phyloP scores from a whole-genome alignment of 208 protist species.

The Wallacemonas collosoma region DNA sequence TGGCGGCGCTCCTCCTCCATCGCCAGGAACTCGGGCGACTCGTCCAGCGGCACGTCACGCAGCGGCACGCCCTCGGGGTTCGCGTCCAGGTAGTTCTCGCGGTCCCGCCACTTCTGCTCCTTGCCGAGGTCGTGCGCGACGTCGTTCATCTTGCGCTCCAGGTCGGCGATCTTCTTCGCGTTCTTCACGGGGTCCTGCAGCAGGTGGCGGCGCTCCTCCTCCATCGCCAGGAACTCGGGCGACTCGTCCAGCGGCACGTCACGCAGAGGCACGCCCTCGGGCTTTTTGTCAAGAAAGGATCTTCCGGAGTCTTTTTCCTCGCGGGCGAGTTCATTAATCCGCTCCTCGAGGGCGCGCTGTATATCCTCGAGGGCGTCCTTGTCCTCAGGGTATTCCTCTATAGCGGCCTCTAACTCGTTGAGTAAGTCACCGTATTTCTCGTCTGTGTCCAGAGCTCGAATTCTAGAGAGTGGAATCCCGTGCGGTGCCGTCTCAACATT shows the following conservation, averaged over 20 bases:
- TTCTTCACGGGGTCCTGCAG: slow-evolving; percentile 26
- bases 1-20: slow-evolving; percentile 42
- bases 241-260: slow-evolving; percentile 42
- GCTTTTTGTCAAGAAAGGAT: slow-evolving; percentile 36
- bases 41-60: slow-evolving; percentile 34
- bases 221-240: slow-evolving; percentile 30
- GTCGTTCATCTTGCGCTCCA: slow-evolving; percentile 41
- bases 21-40: slow-evolving; percentile 28
- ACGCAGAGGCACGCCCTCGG: slow-evolving; percentile 42
- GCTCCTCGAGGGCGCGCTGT: slow-evolving; percentile 16
- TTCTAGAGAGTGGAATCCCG: slow-evolving; percentile 26
- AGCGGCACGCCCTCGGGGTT: slow-evolving; percentile 44
- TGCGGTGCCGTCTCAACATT: slow-evolving; percentile 33
- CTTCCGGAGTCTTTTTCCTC: slow-evolving; percentile 17
- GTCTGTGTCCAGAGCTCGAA: slow-evolving; percentile 36
- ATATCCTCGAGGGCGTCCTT: slow-evolving; percentile 21
- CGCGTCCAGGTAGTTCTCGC: slow-evolving; percentile 35
- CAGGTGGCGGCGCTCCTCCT: slow-evolving; percentile 22
- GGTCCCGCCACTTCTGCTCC: slow-evolving; percentile 30
- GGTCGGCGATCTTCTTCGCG: slow-evolving; percentile 15
- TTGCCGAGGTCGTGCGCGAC: slow-evolving; percentile 34
- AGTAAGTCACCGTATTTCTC: slow-evolving; percentile 24
- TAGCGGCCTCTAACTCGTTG: slow-evolving; percentile 19
- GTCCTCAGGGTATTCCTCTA: slow-evolving; percentile 11
- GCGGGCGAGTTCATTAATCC: slow-evolving; percentile 24